Percentiles rank a stretch among this genome's conserved stretches.
phyloP scores from a whole-genome alignment of 2,329 filamentous ascomycete genomes.

The Dothistroma pini region DNA sequence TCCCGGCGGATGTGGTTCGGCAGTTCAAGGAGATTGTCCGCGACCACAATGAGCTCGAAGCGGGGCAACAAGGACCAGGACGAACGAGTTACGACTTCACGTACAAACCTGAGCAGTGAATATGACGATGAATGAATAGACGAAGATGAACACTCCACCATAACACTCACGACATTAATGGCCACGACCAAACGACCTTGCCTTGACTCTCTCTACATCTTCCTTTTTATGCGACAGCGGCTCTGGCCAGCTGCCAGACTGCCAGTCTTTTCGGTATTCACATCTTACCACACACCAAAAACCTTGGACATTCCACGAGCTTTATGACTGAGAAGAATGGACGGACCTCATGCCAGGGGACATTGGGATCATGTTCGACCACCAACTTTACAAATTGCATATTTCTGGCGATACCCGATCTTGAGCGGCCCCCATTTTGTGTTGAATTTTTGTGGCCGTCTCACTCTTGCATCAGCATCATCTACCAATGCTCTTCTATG shows the following conservation, averaged over 20 bases:
- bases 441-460: constrained; percentile 8
- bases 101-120: constrained; percentile 19
- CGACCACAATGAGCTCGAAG: constrained; percentile 45
- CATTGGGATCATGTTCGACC: constrained; percentile 6
- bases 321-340: not conserved
- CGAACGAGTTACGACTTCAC: constrained; percentile 17
- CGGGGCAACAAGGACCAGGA: constrained; percentile 19
- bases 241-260: constrained; percentile 17
- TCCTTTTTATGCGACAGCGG: constrained; percentile 17
- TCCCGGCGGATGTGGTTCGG: constrained; percentile 84
- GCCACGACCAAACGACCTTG: constrained; percentile 5
- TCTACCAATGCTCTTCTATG: constrained; percentile 2
- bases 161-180: not conserved
- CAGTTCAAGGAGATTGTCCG: constrained; percentile 91
- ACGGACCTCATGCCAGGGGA: not conserved
- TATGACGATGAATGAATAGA: constrained; percentile 8
- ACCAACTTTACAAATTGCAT: constrained; percentile 9
- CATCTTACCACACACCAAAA: constrained; percentile 1
- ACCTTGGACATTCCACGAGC: not conserved
- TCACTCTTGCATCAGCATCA: constrained; percentile 3
- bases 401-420: constrained; percentile 22
- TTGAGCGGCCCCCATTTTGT: not conserved
- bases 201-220: constrained; percentile 5
- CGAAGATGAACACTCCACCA: constrained; percentile 8
- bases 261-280: constrained; percentile 13